Evolutionary conservation across 1,284 basidiomycete genomes (phyloP).

Genomic region (Malassezia dermatis): DNA sequence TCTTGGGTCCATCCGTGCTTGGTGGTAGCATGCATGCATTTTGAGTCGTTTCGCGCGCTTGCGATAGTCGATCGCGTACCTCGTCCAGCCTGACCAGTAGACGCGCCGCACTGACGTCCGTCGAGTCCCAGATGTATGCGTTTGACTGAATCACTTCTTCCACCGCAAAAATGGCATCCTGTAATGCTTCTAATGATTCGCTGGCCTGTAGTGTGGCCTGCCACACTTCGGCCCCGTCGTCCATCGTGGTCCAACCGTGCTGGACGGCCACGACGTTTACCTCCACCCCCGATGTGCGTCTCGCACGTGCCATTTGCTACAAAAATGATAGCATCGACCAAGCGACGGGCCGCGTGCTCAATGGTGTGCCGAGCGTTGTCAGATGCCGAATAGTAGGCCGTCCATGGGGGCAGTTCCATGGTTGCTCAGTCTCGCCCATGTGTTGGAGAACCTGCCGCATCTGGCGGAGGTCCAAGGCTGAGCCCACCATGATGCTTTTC

Average conservation of each 20-base stretch:
- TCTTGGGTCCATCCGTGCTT: background rate
- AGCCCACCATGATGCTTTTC: slow-evolving; percentile 92
- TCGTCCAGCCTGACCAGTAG: slow-evolving; percentile 5
- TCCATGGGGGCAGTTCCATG: slow-evolving; percentile 93
- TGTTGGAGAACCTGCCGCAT: slow-evolving; percentile 74
- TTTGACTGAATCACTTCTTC: slow-evolving; percentile 9
- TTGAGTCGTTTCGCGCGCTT: slow-evolving; percentile 1
- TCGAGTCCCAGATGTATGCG: slow-evolving; percentile 4
- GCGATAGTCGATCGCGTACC: slow-evolving; percentile 1
- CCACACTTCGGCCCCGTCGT: slow-evolving; percentile 2
- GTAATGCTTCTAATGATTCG: slow-evolving; percentile 6
- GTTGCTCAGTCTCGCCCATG: slow-evolving; percentile 92
- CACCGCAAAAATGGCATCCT: slow-evolving; percentile 7
- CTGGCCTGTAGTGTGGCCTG: slow-evolving; percentile 4
- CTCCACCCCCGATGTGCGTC: background rate
- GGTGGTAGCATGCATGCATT: background rate
- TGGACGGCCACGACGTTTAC: background rate
- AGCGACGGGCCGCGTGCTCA: background rate
- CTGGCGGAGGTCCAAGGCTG: slow-evolving; percentile 62
- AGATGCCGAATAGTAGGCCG: slow-evolving; percentile 76
- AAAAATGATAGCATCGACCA: slow-evolving; percentile 2
- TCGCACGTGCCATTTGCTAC: slow-evolving; percentile 8
- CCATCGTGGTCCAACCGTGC: background rate
- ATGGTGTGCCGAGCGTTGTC: slow-evolving; percentile 7
- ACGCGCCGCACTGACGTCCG: background rate